These are phyloP conservation scores for Inga laurina DNA, from an alignment of 306 rosid species.

Conservation along the genomic window DNA sequence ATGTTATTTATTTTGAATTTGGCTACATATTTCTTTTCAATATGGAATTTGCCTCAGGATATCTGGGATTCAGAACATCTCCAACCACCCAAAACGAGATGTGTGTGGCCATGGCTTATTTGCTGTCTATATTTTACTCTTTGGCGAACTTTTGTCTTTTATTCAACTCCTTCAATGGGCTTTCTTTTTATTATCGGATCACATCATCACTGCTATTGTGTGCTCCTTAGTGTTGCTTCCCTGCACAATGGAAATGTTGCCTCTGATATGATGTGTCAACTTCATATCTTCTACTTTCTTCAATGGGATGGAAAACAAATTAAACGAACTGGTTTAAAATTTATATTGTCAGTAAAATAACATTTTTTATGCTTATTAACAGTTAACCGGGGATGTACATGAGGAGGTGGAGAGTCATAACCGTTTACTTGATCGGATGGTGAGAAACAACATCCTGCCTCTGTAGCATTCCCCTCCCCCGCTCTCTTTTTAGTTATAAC, in stretches of 20 bases:
- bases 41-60: not conserved
- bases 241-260: not conserved
- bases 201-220: not conserved
- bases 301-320: not conserved
- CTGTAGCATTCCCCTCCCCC: not conserved
- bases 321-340: slow-evolving; percentile 28
- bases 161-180: slow-evolving; percentile 1
- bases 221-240: not conserved
- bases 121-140: slow-evolving; percentile 15
- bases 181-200: not conserved
- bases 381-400: slow-evolving; percentile 96
- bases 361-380: slow-evolving; percentile 34
- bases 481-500: slow-evolving; percentile 12
- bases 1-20: not conserved
- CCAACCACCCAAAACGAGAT: slow-evolving; percentile 2
- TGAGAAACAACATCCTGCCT: slow-evolving; percentile 37
- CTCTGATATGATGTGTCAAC: not conserved
- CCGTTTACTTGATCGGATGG: slow-evolving; percentile 81
- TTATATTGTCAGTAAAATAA: slow-evolving; percentile 15
- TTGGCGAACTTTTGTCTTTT: not conserved
- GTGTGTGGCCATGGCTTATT: not conserved
- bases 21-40: slow-evolving; percentile 7
- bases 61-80: not conserved
- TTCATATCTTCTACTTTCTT: not conserved
- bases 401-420: slow-evolving; percentile 93